Base-by-base conservation (phyloP, 305 asterid genomes). In the Vinca major region DNA sequence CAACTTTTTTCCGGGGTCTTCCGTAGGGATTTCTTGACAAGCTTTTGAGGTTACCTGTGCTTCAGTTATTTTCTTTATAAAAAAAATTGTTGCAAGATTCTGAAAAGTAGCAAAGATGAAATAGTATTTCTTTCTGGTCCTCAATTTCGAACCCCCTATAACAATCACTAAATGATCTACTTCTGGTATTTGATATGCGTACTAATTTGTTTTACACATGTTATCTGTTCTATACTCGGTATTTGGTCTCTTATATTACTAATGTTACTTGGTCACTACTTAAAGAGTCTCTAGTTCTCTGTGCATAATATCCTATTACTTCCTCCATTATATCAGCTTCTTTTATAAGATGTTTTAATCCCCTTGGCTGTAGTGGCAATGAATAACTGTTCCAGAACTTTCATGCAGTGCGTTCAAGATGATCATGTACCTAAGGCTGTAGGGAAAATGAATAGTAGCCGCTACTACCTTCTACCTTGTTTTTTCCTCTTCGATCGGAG, bases 391-490 rank as follows among this genome's bases (percentile, higher is more conserved):
- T 58, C 49, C 52, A 12, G 54, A 66, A 20, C 66, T 71, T 66
- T 73, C 19, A 49, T 80, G 90, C 88, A 91, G 97, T 71, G 71
- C 70, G 53, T 74, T 41, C 71, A 61, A 66, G 84, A 64, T 67
- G 77, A 80, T 52, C 67, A 66, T n/a, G 83, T 78, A 75, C 66
- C 77, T 7, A 53, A 68, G 58, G 71, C 80, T 63, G 69, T 13
- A 16, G 37, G 62, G 54, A 74, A 66, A 71, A 80, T 36, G 39
- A 88, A 76, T 64, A 71, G 69, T 76, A 79, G 85, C 72, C 78
- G 39, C 52, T 92, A 86, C 75, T 88, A 84, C 75, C 82, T 88
- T 54, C 73, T 89, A 20, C 96, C 98, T 62, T 70, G 83, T 72
- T 88, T 85, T 74, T 70, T 82, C 80, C 83, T 92, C 75, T 81